Evolutionary conservation across 2,329 filamentous ascomycete genomes (phyloP).

Genomic region (Metarhizium brunneum): DNA sequence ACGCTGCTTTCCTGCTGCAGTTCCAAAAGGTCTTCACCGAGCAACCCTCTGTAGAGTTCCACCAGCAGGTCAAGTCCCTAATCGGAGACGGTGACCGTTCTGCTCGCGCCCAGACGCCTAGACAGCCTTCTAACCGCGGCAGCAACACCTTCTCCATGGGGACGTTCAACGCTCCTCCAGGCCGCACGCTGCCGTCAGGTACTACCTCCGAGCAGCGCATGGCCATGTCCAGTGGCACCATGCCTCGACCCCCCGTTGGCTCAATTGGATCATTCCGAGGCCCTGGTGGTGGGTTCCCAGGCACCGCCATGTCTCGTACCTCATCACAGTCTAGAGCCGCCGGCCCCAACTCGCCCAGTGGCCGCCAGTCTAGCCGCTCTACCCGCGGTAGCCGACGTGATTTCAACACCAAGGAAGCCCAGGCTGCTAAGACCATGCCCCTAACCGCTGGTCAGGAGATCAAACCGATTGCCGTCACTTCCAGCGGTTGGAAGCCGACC

Average conservation of each 20-base stretch:
- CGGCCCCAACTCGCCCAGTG: constrained; percentile 57
- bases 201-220: constrained; percentile 75
- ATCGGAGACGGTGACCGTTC: constrained; percentile 69
- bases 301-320: constrained; percentile 56
- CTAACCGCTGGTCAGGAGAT: constrained; percentile 76
- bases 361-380: constrained; percentile 52
- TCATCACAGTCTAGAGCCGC: constrained; percentile 49
- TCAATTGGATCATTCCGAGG: constrained; percentile 27
- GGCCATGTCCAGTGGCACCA: constrained; percentile 46
- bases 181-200: constrained; percentile 57
- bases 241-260: constrained; percentile 37
- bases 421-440: constrained; percentile 81
- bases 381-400: constrained; percentile 57
- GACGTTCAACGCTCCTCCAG: constrained; percentile 45
- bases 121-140: constrained; percentile 43
- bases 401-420: constrained; percentile 52
- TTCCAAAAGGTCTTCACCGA: constrained; percentile 96
- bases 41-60: constrained; percentile 91
- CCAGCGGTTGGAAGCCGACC: constrained; percentile 82
- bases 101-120: constrained; percentile 47
- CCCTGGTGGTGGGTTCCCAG: constrained; percentile 50
- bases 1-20: constrained; percentile 89
- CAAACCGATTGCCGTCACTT: constrained; percentile 64
- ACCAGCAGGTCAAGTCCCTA: constrained; percentile 75
- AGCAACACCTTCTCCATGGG: constrained; percentile 57